Evolutionary conservation across 768 basidiomycete species (phyloP), one percentile per base, ranked within the genome.

Genomic region (Xanthoconium stramineum): DNA sequence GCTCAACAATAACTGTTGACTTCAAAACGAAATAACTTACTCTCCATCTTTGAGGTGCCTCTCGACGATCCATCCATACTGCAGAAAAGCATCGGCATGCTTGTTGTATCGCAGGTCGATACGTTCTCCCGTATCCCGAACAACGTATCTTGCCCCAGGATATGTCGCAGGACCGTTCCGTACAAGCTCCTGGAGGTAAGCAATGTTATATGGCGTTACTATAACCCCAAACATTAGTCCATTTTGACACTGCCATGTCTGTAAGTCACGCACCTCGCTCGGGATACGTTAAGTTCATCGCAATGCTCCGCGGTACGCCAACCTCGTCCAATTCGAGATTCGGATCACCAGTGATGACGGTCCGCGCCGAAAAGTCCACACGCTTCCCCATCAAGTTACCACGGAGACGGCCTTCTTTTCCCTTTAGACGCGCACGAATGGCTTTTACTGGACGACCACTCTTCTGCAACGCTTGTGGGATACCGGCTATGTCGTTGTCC

Each of bases 381-480:
- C 97, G 94, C 74, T 98, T 98, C 47, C 97, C 97, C 97, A 98
- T 98, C 73, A 99, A 70, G 71, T 98, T 99, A 35, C 97, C 97
- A 72, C 97, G 87, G 50, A 99, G 81, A 66, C 97, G 91, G 39
- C 97, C 97, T 73, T 99, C 97, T 73, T 99, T 98, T 49, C 97
- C 97, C 80, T 99, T 99, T 53, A 99, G 81, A 43, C 97, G 88
- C 6, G 96, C 94, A 55, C 97, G 93, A 65, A 99, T 98, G 36
- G 97, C 95, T 73, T 99, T 99, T 57, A 99, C 90, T 29, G 97
- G 95, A 56, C 97, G 84, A 32, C 97, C 97, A 40, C 93, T 95
- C 73, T 98, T 98, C 67, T 98, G 97, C 62, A 96, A 75, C 3
- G 97, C 94, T 67, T 98, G 96, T 2, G 97, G 97, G 36, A 98